These are phyloP conservation scores for Ogataea trehalophila DNA, from an alignment of 805 yeast genomes.

Conservation along the genomic window DNA sequence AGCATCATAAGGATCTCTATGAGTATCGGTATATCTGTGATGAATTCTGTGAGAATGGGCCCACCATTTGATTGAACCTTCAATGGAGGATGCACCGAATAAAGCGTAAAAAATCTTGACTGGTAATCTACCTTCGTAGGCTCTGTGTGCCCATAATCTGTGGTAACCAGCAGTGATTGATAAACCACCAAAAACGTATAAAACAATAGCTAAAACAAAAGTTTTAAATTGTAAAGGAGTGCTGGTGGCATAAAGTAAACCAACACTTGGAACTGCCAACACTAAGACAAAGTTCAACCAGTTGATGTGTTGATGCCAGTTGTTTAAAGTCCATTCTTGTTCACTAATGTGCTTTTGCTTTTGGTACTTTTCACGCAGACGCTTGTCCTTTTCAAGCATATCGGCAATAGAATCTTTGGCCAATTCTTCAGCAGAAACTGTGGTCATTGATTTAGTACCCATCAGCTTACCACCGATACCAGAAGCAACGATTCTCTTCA, in stretches of 20 bases:
- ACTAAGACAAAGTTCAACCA: slow-evolving; percentile 73
- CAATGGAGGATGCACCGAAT: slow-evolving; percentile 79
- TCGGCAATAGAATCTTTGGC: slow-evolving; percentile 48
- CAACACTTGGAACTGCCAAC: slow-evolving; percentile 52
- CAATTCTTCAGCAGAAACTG: slow-evolving; percentile 60
- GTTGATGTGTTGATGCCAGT: slow-evolving; percentile 73
- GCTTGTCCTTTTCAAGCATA: slow-evolving; percentile 40
- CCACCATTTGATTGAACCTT: slow-evolving; percentile 90
- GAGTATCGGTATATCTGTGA: slow-evolving; percentile 81
- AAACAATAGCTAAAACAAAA: slow-evolving; percentile 39
- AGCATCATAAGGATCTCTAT: slow-evolving; percentile 83
- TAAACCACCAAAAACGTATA: slow-evolving; percentile 59
- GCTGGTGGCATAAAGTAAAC: slow-evolving; percentile 39
- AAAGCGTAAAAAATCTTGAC: slow-evolving; percentile 62
- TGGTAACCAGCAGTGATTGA: slow-evolving; percentile 86
- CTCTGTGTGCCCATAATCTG: slow-evolving; percentile 72
- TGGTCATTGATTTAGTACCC: slow-evolving; percentile 75
- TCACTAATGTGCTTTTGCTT: slow-evolving; percentile 61
- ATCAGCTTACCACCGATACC: slow-evolving; percentile 69
- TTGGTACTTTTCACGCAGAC: slow-evolving; percentile 37
- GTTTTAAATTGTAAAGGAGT: slow-evolving; percentile 50
- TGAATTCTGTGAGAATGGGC: slow-evolving; percentile 80
- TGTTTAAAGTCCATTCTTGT: slow-evolving; percentile 67
- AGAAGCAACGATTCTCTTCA: slow-evolving; percentile 71
- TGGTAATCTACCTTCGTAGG: slow-evolving; percentile 60